A percentile compares a stretch with the other conserved stretches of the same genome.
phyloP scores from a whole-genome alignment of 371 early-diverging fungal species.

The Mucor racemosus region DNA sequence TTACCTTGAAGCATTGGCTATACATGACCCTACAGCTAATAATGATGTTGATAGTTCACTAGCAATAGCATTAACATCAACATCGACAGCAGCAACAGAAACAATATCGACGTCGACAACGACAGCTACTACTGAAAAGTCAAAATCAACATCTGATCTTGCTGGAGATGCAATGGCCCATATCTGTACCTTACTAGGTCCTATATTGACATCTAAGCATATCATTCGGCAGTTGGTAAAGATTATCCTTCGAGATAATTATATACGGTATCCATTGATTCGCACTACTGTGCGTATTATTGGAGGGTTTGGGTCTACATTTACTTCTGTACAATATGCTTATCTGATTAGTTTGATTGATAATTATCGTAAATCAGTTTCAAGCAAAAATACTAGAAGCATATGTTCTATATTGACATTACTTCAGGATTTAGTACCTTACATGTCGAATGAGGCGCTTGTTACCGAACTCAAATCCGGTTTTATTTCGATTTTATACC shows the following conservation, averaged over 20 bases:
- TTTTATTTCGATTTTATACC: slow-evolving; percentile 45
- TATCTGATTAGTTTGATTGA: slow-evolving; percentile 61
- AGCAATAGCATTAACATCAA: not conserved
- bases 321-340: slow-evolving; percentile 63
- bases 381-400: slow-evolving; percentile 29
- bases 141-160: slow-evolving; percentile 1
- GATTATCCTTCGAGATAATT: slow-evolving; percentile 56
- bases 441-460: slow-evolving; percentile 45
- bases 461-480: slow-evolving; percentile 57
- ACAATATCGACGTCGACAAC: not conserved
- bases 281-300: slow-evolving; percentile 55
- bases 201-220: slow-evolving; percentile 66
- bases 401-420: slow-evolving; percentile 43
- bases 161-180: slow-evolving; percentile 58
- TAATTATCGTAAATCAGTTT: slow-evolving; percentile 25
- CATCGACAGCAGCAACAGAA: slow-evolving; percentile 1
- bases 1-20: slow-evolving; percentile 62
- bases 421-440: slow-evolving; percentile 45
- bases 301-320: slow-evolving; percentile 67
- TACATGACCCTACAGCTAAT: slow-evolving; percentile 18
- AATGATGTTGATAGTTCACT: not conserved
- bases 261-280: slow-evolving; percentile 42
- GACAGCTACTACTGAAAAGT: not conserved
- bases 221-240: slow-evolving; percentile 66
- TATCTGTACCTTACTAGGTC: slow-evolving; percentile 61